Evolutionary conservation across 768 basidiomycete genomes (phyloP), one percentile per base, ranked within the genome.

Genomic region (Paxillus ammoniavirescens): DNA sequence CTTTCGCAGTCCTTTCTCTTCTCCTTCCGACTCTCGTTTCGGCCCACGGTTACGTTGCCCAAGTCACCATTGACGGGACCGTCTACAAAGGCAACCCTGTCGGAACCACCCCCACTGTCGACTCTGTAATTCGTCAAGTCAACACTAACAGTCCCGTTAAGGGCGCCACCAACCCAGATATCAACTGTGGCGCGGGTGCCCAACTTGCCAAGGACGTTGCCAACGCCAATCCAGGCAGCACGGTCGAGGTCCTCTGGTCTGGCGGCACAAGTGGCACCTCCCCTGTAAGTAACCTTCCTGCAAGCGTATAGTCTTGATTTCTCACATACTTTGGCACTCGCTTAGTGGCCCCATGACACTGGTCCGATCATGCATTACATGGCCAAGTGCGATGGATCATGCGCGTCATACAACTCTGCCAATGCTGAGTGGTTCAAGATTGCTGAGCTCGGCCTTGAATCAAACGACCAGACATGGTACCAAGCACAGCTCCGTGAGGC

Each of bases 281-380:
- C 56, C 50, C 63, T 26, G 74, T 72, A 35, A 17, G 64, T 55
- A 10, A 12, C 10, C 30, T 42, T 21, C 23, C 12, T 18, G 4
- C 33, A 14, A 18, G 5, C 23, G 12, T 10, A 5, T n/a, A 26
- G 23, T 43, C 5, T 14, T n/a, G 30, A 4, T 46, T 17, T 38
- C 7, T 14, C 3, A 18, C 42, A 44, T 26, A 3, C 23, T 4
- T 45, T 37, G 2, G 18, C 57, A 8, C 55, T 8, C 13, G 10
- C 18, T 30, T 14, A 78, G 72, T 81, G 79, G 81, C 72, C 72
- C 0, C 81, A 89, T 64, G 74, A 83, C 56, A 77, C 71, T 9
- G 88, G 87, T 2, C 87, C 87, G 0, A 69, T 88, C 71, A 72
- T 89, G 69, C 85, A 84, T 41, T 91, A 91, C 69, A 78, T 91